Percentiles rank a stretch among this genome's conserved stretches.
Evolutionary conservation across 2,329 filamentous ascomycete species (phyloP).

Genomic region (Pestalotiopsis sp.): DNA sequence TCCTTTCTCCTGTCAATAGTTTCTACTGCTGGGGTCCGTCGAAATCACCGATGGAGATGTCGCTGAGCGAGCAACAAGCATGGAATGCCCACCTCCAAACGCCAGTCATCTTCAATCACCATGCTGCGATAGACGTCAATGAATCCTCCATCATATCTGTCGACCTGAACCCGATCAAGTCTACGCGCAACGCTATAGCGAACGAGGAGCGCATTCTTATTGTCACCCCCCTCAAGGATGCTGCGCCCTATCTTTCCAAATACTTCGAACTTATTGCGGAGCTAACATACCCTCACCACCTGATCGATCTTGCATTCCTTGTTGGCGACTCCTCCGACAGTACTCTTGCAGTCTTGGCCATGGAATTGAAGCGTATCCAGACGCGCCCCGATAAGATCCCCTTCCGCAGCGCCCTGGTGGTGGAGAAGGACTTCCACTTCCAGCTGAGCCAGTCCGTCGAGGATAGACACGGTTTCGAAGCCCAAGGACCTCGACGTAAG

Average conservation of each 20-base stretch:
- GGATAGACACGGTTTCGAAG: constrained; percentile 81
- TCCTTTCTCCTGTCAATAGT: constrained; percentile 46
- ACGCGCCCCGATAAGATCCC: constrained; percentile 75
- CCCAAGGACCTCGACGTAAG: constrained; percentile 87
- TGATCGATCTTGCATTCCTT: constrained; percentile 94
- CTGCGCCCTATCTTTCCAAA: constrained; percentile 76
- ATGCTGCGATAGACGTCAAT: constrained; percentile 84
- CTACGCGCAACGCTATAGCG: constrained; percentile 72
- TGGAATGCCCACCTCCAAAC: constrained; percentile 91
- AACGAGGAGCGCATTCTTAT: constrained; percentile 90
- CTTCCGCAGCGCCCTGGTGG: constrained; percentile 80
- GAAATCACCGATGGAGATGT: constrained; percentile 96
- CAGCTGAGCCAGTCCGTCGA: constrained; percentile 75
- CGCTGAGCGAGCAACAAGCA: constrained; percentile 81
- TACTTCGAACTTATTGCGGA: constrained; percentile 92
- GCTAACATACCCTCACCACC: constrained; percentile 88
- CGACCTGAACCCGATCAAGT: constrained; percentile 81
- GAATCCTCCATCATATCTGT: constrained; percentile 75
- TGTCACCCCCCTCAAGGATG: constrained; percentile 90
- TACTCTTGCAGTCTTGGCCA: constrained; percentile 80
- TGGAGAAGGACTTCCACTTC: constrained; percentile 89
- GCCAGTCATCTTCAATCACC: constrained; percentile 94
- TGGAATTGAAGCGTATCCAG: constrained; percentile 87
- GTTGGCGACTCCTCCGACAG: constrained; percentile 91
- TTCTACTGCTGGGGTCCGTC: constrained; percentile 97